Evolutionary conservation across 495 filamentous ascomycete genomes (phyloP).

Genomic region (Aspergillus diversus): DNA sequence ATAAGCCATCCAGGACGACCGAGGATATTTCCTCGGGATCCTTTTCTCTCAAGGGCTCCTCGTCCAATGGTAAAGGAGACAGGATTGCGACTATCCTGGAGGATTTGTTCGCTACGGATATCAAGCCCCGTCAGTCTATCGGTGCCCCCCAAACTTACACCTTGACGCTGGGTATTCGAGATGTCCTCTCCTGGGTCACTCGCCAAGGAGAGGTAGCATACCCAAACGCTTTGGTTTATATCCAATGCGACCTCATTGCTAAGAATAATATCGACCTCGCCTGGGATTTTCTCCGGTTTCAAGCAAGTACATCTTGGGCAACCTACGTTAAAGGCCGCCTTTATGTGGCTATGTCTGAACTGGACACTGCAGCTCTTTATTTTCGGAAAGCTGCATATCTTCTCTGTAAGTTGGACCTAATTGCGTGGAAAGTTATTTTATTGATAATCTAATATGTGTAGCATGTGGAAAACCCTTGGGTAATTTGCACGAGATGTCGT

Average conservation of each 20-base stretch:
- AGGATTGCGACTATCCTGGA: slow-evolving; percentile 50
- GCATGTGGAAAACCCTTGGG: slow-evolving; percentile 49
- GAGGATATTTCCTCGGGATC: slow-evolving; percentile 29
- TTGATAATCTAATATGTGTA: slow-evolving; percentile 23
- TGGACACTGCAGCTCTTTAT: slow-evolving; percentile 68
- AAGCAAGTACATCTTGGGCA: slow-evolving; percentile 68
- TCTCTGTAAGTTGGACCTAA: slow-evolving; percentile 63
- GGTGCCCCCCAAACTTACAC: slow-evolving; percentile 49
- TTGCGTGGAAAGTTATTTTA: slow-evolving; percentile 2
- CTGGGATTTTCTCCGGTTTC: slow-evolving; percentile 72
- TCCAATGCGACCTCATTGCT: slow-evolving; percentile 73
- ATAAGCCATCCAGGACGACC: slow-evolving; percentile 19
- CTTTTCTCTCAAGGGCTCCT: slow-evolving; percentile 34
- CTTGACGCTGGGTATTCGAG: slow-evolving; percentile 51
- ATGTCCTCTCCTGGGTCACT: slow-evolving; percentile 54
- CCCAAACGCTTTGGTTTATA: slow-evolving; percentile 53
- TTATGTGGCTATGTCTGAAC: slow-evolving; percentile 71
- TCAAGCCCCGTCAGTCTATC: slow-evolving; percentile 49
- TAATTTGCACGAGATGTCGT: slow-evolving; percentile 53
- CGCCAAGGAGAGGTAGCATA: slow-evolving; percentile 48
- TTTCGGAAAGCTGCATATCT: slow-evolving; percentile 85
- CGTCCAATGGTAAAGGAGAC: slow-evolving; percentile 28
- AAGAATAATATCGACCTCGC: slow-evolving; percentile 73
- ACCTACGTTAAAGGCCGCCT: slow-evolving; percentile 87
- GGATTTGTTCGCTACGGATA: slow-evolving; percentile 51